phyloP scores from a whole-genome alignment of 176 grass and related monocot species.

The Hsuehochloa calcarea region DNA sequence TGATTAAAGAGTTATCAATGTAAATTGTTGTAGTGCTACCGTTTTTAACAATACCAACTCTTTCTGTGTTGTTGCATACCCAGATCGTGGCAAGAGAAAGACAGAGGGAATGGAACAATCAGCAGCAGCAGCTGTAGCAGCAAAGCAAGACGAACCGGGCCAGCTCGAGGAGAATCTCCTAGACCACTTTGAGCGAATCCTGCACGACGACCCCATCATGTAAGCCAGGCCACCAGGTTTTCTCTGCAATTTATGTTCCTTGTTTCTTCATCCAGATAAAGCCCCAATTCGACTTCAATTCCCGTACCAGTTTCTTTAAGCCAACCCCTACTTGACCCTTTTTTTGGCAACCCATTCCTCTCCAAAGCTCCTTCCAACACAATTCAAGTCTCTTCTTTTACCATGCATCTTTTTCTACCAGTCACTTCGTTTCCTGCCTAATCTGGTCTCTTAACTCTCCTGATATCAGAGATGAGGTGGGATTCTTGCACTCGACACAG shows the following conservation, averaged over 20 bases:
- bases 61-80: not conserved
- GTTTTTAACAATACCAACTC: not conserved
- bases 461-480: constrained; percentile 67
- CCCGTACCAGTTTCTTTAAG: not conserved
- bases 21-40: too few species aligned
- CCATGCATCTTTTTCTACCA: not conserved
- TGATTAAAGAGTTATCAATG: too few species aligned
- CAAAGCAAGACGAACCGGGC: not conserved
- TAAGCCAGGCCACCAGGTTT: constrained; percentile 7
- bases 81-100: not conserved
- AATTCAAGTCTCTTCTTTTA: not conserved
- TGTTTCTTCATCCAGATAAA: not conserved
- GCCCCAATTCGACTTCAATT: not conserved
- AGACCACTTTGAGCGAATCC: constrained; percentile 43
- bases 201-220: constrained; percentile 50
- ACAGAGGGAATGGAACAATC: not conserved
- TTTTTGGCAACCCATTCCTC: not conserved
- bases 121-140: not conserved
- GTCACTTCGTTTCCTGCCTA: not conserved
- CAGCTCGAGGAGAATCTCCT: constrained; percentile 31
- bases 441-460: not conserved
- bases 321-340: not conserved
- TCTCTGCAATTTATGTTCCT: not conserved
- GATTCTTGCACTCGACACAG: constrained; percentile 69
- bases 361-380: not conserved